Base-by-base conservation (phyloP, 805 yeast genomes). In the Lipomyces oligophaga region DNA sequence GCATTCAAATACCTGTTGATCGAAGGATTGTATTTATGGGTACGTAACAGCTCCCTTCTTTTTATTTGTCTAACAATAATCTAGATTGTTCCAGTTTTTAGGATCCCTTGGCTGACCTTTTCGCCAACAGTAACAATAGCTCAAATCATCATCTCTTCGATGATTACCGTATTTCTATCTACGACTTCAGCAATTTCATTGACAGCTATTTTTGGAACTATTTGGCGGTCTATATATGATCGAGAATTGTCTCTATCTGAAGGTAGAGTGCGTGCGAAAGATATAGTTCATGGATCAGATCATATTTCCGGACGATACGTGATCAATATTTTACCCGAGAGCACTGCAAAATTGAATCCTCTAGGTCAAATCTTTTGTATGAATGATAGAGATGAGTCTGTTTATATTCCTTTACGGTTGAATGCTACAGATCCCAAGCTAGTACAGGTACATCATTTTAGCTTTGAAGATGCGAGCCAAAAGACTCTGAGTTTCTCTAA, bases 231-330 rank as follows among this genome's bases (percentile, higher is more conserved):
- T 6, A 26, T 63, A 5, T 57, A 57, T 25, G 64, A 64, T 22
- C 51, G 59, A 16, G 69, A 68, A 43, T 36, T 66, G 18, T 52
- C 72, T 0, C 44, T 69, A 5, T 54, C 68, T 0, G 73, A 68
- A 7, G 42, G 49, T 19, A 57, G 60, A 22, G 63, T 65, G 22
- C 55, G 61, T 35, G 42, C 59, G 8, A 44, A 63, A 34, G 62
- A 66, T 15, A 59, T 65, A 32, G 62, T 65, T 10, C 68, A 68
- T 39, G 62, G 66, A 18, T 58, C 77, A 6, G 41, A 52, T 2
- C 94, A 88, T 63, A 83, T 89, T 63, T 83, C 78, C 59, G 98
- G 98, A 35, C 80, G 79, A 34, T 85, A 85, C 60, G 84, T 89
- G 0, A 82, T 93, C 52, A 84, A 89, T 60, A 84, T 85, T 52